Conservation (phyloP, 805 yeast genomes). For the Cyberlindnera bimundalis region DNA sequence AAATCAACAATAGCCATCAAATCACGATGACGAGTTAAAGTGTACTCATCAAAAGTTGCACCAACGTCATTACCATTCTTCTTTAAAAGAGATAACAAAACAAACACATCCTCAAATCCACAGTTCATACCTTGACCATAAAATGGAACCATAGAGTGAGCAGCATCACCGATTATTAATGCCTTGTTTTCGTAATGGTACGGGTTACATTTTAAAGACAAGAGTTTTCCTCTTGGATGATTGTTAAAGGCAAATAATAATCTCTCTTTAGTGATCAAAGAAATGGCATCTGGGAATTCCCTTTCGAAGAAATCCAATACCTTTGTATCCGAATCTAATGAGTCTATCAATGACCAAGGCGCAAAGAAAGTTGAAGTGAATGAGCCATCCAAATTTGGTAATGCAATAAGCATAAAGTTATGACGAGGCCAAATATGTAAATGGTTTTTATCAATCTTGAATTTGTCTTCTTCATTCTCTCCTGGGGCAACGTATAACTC, state of each 20-base stretch:
- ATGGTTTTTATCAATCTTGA: slow-evolving; percentile 55
- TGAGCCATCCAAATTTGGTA: slow-evolving; percentile 81
- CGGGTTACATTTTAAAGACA: slow-evolving; percentile 67
- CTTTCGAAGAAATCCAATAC: slow-evolving; percentile 51
- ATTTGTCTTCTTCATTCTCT: slow-evolving; percentile 32
- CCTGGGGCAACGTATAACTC: slow-evolving; percentile 69
- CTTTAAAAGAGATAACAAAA: slow-evolving; percentile 44
- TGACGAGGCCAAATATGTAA: slow-evolving; percentile 93
- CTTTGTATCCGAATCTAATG: slow-evolving; percentile 40
- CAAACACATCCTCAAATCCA: slow-evolving; percentile 87
- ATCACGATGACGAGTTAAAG: slow-evolving; percentile 51
- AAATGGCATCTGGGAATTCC: slow-evolving; percentile 73
- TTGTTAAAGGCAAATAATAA: slow-evolving; percentile 47
- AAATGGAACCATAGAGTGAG: slow-evolving; percentile 97
- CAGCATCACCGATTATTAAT: slow-evolving; percentile 85
- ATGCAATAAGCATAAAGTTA: slow-evolving; percentile 83
- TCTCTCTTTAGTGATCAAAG: slow-evolving; percentile 57
- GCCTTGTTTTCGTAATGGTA: slow-evolving; percentile 63
- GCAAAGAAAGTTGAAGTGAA: slow-evolving; percentile 89
- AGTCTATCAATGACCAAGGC: slow-evolving; percentile 65
- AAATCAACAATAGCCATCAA: slow-evolving; percentile 71
- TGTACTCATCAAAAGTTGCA: slow-evolving; percentile 14
- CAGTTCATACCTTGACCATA: slow-evolving; percentile 97
- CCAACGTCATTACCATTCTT: slow-evolving; percentile 7
- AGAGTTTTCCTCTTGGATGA: slow-evolving; percentile 74